Base-by-base conservation (phyloP, 192 early-diverging fungal species). In the Chytriomyces sp. region DNA sequence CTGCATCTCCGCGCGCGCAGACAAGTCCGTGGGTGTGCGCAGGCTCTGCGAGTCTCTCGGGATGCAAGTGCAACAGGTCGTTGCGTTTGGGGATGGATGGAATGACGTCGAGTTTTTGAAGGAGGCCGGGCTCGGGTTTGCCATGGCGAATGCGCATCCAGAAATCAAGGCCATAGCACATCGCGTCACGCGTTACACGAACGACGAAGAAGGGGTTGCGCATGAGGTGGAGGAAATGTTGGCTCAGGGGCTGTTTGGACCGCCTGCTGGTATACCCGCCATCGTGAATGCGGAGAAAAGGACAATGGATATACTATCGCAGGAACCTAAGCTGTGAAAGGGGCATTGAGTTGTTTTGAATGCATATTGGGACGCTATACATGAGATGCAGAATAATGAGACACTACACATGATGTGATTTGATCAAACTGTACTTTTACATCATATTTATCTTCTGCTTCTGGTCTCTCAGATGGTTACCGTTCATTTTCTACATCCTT, bases 261-360 rank as follows among this genome's bases (percentile, higher is more conserved):
- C 54, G 22, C 54, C 54, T 28, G 22, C n/a, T 56, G 54, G 54
- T 28, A 56, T 56, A 56, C n/a, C n/a, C n/a, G n/a, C n/a, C n/a
- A n/a, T n/a, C n/a, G n/a, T n/a, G n/a, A n/a, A n/a, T n/a, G n/a
- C n/a, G n/a, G n/a, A n/a, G n/a, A n/a, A n/a, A n/a, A n/a, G n/a
- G n/a, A n/a, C n/a, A n/a, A n/a, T n/a, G n/a, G n/a, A n/a, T n/a
- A n/a, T n/a, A n/a, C n/a, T n/a, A n/a, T n/a, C n/a, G n/a, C n/a
- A n/a, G n/a, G n/a, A n/a, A n/a, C n/a, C n/a, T n/a, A n/a, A n/a
- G n/a, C n/a, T n/a, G n/a, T n/a, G n/a, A n/a, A n/a, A n/a, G n/a
- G n/a, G n/a, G n/a, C n/a, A n/a, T n/a, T n/a, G n/a, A n/a, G n/a
- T n/a, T n/a, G n/a, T n/a, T n/a, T n/a, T n/a, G n/a, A n/a, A n/a